phyloP scores from a whole-genome alignment of 352 stramenopile species.

The Globisporangium cystogenes region DNA sequence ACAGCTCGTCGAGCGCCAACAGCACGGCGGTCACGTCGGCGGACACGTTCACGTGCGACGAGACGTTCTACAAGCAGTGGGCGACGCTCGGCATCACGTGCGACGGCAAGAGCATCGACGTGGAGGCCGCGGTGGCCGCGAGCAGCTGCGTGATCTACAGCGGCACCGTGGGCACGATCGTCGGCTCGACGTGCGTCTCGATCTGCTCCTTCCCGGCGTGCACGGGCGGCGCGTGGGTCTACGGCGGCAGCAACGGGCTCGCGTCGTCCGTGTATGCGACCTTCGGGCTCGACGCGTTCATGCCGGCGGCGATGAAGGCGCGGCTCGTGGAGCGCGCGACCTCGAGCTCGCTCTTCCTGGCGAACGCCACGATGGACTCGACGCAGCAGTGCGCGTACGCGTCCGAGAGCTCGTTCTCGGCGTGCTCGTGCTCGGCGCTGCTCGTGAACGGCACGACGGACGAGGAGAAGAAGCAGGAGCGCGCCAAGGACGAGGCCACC shows the following conservation, averaged over 20 bases:
- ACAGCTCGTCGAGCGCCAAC: conserved; percentile 12
- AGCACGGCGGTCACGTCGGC: conserved; percentile 13
- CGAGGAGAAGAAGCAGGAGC: conserved; percentile 53
- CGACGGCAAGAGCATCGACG: conserved; percentile 34
- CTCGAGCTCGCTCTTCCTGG: conserved; percentile 36
- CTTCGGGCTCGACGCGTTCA: conserved; percentile 47
- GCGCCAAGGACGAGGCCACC: conserved; percentile 27
- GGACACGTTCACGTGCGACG: conserved; percentile 61
- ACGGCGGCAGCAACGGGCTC: conserved; percentile 55
- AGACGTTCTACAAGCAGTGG: conserved; percentile 77
- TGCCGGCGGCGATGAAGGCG: conserved; percentile 37
- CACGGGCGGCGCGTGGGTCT: conserved; percentile 49
- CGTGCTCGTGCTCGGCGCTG: conserved; percentile 59
- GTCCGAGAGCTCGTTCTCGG: conserved; percentile 58
- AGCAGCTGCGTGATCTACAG: conserved; percentile 78
- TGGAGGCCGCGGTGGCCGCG: conserved; percentile 38
- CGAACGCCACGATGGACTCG: conserved; percentile 55
- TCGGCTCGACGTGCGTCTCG: conserved; percentile 61
- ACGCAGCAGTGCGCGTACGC: conserved; percentile 58
- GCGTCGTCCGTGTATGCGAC: conserved; percentile 58
- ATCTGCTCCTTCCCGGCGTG: conserved; percentile 78
- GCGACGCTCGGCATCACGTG: conserved; percentile 62
- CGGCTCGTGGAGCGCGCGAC: conserved; percentile 31
- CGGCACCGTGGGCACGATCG: conserved; percentile 34
- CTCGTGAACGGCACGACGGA: conserved; percentile 45